Base-by-base conservation (phyloP, 2,329 filamentous ascomycete species). In the Fusarium piperis region DNA sequence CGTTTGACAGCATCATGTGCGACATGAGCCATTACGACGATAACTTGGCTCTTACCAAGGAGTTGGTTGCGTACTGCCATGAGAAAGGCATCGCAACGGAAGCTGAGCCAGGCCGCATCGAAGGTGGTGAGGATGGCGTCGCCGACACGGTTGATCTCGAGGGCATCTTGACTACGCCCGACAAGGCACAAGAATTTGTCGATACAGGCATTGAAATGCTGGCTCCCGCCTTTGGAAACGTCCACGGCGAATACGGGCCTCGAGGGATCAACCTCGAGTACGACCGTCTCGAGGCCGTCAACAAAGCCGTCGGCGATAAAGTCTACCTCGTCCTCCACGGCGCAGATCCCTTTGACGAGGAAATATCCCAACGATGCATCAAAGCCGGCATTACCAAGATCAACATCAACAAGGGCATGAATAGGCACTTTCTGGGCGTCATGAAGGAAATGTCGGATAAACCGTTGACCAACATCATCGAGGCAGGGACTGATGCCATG, bases 21-120 rank as follows among this genome's bases (percentile, higher is more conserved):
- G 92, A 94, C 79, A 94, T 93, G 91, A 89, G 85, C 67, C 91
- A 93, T 77, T 90, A 92, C 76, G 90, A 92, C 71, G 91, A 93
- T 80, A 93, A 93, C 74, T 82, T 94, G 30, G 82, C 84, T 1
- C 84, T 86, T 77, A 93, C 91, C 16, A 84, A 83, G 60, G 88
- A 91, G 64, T 80, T 92, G 61, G 89, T 90, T 3, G 80, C 79
- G 15, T 89, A 90, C 74, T 92, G 91, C 74, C 87, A 92, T 75
- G 87, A 81, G 65, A 83, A 86, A 23, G 90, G 89, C 0, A 92
- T 93, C 59, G 87, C 89, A 1, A 91, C 90, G 1, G 91, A 93
- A 78, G 91, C 90, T 0, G 91, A 93, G 16, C 71, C 72, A 1
- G 73, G 73, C 0, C 57, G 73, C 5, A 76, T 76, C 26, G 72